These are phyloP conservation scores for Helotiales sp. DNA, from an alignment of 2,329 filamentous ascomycete genomes.

Conservation along the genomic window DNA sequence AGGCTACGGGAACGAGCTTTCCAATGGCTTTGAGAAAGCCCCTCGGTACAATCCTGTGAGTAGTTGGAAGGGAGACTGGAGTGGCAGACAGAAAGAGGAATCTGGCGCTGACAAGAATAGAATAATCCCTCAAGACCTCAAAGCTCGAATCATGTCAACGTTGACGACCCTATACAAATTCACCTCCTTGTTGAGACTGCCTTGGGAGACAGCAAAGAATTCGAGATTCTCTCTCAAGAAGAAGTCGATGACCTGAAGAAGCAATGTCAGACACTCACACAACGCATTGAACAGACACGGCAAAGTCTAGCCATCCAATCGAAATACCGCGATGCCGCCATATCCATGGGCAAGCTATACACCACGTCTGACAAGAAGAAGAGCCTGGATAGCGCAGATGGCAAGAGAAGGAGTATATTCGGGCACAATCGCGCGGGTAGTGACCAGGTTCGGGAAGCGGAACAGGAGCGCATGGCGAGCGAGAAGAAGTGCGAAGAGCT, in stretches of 20 bases:
- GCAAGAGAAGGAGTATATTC: constrained; percentile 49
- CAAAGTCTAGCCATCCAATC: constrained; percentile 85
- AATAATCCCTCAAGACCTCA: constrained; percentile 52
- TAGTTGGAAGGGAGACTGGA: background rate
- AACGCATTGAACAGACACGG: constrained; percentile 78
- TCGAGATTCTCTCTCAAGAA: constrained; percentile 83
- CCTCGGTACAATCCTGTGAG: constrained; percentile 58
- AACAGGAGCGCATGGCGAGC: constrained; percentile 72
- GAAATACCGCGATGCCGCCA: constrained; percentile 91
- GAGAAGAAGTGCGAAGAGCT: constrained; percentile 85
- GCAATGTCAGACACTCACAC: constrained; percentile 69
- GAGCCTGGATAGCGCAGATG: constrained; percentile 49
- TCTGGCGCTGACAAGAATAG: constrained; percentile 37
- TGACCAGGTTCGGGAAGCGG: constrained; percentile 53
- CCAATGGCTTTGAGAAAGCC: constrained; percentile 53
- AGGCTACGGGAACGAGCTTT: constrained; percentile 57
- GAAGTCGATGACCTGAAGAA: constrained; percentile 92
- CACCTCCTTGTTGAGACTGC: constrained; percentile 94
- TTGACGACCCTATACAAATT: constrained; percentile 76
- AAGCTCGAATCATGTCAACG: constrained; percentile 58
- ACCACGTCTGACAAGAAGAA: constrained; percentile 57
- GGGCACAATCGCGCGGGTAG: constrained; percentile 43
- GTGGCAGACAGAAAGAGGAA: background rate
- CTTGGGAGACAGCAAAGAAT: constrained; percentile 82
- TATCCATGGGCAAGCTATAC: constrained; percentile 81